A percentile compares a stretch with the other conserved stretches of the same genome.
phyloP scores from a whole-genome alignment of 192 early-diverging fungal species.

The Umbelopsis ramanniana region DNA sequence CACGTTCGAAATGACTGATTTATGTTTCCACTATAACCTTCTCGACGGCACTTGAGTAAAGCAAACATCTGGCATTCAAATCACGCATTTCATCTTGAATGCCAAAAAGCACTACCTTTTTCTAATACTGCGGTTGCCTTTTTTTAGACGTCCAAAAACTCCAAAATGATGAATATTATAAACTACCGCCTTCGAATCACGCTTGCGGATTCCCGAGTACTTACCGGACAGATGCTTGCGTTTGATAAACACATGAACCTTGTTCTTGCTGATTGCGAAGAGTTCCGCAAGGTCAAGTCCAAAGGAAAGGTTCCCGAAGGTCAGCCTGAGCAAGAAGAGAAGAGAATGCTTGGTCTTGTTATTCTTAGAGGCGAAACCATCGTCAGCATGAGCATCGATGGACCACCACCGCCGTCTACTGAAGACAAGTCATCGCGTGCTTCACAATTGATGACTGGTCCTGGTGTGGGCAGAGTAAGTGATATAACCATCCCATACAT shows the following conservation, averaged over 20 bases:
- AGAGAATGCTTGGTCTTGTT: conserved; percentile 90
- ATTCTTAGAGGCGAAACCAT: conserved; percentile 94
- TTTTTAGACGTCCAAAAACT: conserved; percentile 62
- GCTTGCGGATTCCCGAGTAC: conserved; percentile 85
- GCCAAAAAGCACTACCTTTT: background rate
- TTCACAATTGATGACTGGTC: conserved; percentile 58
- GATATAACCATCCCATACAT: background rate
- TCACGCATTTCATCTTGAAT: background rate
- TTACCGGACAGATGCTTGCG: conserved; percentile 98
- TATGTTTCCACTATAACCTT: background rate
- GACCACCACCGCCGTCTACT: conserved; percentile 76
- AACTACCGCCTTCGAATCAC: conserved; percentile 96
- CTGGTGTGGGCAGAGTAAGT: conserved; percentile 67
- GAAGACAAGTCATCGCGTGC: conserved; percentile 53
- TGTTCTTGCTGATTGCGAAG: conserved; percentile 96
- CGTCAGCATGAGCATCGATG: conserved; percentile 88
- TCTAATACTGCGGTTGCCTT: conserved; percentile 9
- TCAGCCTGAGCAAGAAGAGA: conserved; percentile 76
- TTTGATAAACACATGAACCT: conserved; percentile 99
- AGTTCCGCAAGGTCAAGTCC: conserved; percentile 90
- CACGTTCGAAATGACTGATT: background rate
- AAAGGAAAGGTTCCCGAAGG: conserved; percentile 62
- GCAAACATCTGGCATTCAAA: background rate
- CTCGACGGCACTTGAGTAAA: background rate
- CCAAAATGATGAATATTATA: conserved; percentile 92